Base-by-base conservation (phyloP, 108 stramenopile species). In the Stephanodiscus triporus region DNA sequence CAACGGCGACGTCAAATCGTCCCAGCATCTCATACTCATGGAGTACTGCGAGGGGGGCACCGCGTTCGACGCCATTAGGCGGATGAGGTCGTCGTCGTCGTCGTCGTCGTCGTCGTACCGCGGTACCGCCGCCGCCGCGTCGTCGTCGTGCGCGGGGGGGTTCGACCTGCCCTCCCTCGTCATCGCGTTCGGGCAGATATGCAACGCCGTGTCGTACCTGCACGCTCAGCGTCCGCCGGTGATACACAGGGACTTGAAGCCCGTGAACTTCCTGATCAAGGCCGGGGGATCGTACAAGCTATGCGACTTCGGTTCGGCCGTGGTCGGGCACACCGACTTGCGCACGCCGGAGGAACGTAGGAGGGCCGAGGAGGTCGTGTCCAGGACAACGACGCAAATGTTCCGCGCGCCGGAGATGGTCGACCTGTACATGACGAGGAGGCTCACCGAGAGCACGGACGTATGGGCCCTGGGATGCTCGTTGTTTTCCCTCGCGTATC, bases 191-290 rank as follows among this genome's bases (percentile, higher is more conserved):
- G 92, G 92, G 26, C 92, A 93, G 74, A 91, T 95, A 32, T 88
- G 87, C 68, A 92, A 90, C 58, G 92, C 92, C 22, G 95, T 93
- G 4, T 87, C 88, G 13, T 91, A 92, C 73, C 87, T 94, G 2
- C 95, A 96, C 68, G 90, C 91, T 1, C 92, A 92, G 53, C 82
- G 93, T 29, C 95, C 92, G 34, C 89, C 95, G 29, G 90, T 99
- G 69, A 92, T 97, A 14, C 99, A 99, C 73, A 86, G 99, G 1
- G 99, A 99, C 85, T 80, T 99, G 42, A 99, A 99, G 81, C 98
- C 95, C 9, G 97, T 97, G 75, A 99, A 99, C 72, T 98, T 98
- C 78, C 66, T 99, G 9, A 86, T 99, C 55, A 90, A 95, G 81
- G 66, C 53, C n/a, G n/a, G n/a, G 75, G 68, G 58, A 0, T 86